Conservation (phyloP, 208 protist genomes). For the Porcisia hertigi region DNA sequence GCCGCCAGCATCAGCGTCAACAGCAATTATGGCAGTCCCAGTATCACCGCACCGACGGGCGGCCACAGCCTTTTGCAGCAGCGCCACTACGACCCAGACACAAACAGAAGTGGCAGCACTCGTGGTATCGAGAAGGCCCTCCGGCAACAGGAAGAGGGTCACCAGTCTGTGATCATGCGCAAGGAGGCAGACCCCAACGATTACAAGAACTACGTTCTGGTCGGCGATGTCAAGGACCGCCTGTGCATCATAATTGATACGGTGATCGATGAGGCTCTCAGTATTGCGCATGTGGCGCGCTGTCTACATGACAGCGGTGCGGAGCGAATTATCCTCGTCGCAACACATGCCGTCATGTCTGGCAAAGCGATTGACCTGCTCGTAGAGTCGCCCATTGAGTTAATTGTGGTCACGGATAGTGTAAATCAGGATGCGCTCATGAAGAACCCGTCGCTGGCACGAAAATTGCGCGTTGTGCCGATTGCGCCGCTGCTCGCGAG, state of each 20-base stretch:
- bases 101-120: constrained; percentile 40
- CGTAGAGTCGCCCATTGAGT: constrained; percentile 73
- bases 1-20: not conserved
- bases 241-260: constrained; percentile 85
- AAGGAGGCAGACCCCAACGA: constrained; percentile 24
- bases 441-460: constrained; percentile 62
- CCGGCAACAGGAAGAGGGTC: constrained; percentile 57
- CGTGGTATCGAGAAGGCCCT: constrained; percentile 67
- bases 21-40: not conserved
- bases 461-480: constrained; percentile 82
- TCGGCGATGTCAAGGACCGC: constrained; percentile 71
- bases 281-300: constrained; percentile 59
- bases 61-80: constrained; percentile 1
- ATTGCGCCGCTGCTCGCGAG: constrained; percentile 82
- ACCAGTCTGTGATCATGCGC: constrained; percentile 22
- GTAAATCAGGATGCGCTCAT: constrained; percentile 80
- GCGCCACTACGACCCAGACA: not conserved
- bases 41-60: not conserved
- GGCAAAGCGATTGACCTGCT: constrained; percentile 63
- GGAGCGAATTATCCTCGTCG: constrained; percentile 65
- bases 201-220: constrained; percentile 57
- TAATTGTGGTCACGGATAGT: constrained; percentile 83
- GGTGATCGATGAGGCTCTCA: constrained; percentile 77
- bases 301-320: constrained; percentile 64
- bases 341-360: constrained; percentile 80